Evolutionary conservation across 257 asterid genomes (phyloP).

Genomic region (Orobanche coerulescens): DNA sequence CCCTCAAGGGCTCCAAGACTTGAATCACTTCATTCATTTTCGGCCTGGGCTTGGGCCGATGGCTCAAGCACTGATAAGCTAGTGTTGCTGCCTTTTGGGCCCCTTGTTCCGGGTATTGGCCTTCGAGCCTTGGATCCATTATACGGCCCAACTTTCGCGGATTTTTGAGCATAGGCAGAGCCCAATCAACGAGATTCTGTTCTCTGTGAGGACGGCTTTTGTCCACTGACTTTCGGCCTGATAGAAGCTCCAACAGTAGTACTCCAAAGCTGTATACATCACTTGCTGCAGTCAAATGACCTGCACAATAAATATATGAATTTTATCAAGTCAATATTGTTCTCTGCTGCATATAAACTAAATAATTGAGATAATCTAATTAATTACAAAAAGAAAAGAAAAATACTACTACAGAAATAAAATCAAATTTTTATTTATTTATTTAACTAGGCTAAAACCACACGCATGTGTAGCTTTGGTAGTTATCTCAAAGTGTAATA

Average conservation of each 20-base stretch:
- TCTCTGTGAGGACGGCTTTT: conserved; percentile 62
- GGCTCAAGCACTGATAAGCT: conserved; percentile 76
- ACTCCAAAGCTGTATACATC: conserved; percentile 92
- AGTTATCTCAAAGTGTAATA: neutral
- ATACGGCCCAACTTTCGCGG: conserved; percentile 57
- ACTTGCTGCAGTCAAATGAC: conserved; percentile 84
- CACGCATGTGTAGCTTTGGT: no score
- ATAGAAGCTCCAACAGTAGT: conserved; percentile 59
- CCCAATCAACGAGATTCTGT: conserved; percentile 75
- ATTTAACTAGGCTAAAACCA: no score
- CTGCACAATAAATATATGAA: conserved; percentile 32
- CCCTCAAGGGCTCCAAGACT: conserved; percentile 44
- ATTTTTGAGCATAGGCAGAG: conserved; percentile 51
- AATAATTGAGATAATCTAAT: neutral
- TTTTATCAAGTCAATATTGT: neutral
- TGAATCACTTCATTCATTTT: conserved; percentile 46
- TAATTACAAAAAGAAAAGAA: no score
- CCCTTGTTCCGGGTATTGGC: conserved; percentile 61
- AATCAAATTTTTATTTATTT: no score
- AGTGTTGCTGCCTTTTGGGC: conserved; percentile 54
- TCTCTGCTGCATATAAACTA: neutral
- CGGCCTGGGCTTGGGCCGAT: conserved; percentile 66
- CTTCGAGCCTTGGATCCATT: conserved; percentile 81
- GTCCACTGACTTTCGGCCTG: conserved; percentile 72
- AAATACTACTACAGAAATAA: no score